phyloP scores from a whole-genome alignment of 2,329 filamentous ascomycete genomes.

The Stagonosporopsis vannaccii region DNA sequence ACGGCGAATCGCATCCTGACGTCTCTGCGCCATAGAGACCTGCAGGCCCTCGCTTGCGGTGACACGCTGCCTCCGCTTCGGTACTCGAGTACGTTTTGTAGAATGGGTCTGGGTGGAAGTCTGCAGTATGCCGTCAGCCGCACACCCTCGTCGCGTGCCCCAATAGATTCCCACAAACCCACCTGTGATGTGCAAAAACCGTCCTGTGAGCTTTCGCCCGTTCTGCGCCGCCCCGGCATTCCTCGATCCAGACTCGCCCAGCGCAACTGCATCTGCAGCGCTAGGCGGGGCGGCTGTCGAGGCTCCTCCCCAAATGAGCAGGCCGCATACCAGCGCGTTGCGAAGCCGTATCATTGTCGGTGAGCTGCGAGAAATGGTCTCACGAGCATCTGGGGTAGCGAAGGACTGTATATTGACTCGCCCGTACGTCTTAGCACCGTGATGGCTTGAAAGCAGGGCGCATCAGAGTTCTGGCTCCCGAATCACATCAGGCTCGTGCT shows the following conservation, averaged over 20 bases:
- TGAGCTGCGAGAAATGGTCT: background rate
- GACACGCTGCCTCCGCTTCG: slow-evolving; percentile 74
- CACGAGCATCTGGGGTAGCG: slow-evolving; percentile 19
- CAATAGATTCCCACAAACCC: slow-evolving; percentile 25
- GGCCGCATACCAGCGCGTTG: slow-evolving; percentile 35
- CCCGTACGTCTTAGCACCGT: slow-evolving; percentile 25
- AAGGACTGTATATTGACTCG: slow-evolving; percentile 24
- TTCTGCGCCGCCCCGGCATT: slow-evolving; percentile 20
- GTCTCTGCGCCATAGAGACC: slow-evolving; percentile 86
- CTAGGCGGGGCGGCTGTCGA: slow-evolving; percentile 40
- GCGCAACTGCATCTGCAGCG: slow-evolving; percentile 17
- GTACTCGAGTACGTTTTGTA: slow-evolving; percentile 83
- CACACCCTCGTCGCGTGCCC: background rate
- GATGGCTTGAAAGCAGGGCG: slow-evolving; percentile 27
- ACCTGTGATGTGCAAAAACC: slow-evolving; percentile 91
- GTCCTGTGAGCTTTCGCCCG: slow-evolving; percentile 59
- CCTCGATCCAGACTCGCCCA: slow-evolving; percentile 20
- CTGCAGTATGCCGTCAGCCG: slow-evolving; percentile 56
- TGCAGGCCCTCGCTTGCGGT: slow-evolving; percentile 77
- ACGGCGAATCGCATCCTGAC: slow-evolving; percentile 86
- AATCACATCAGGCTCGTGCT: slow-evolving; percentile 32
- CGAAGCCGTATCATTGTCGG: slow-evolving; percentile 34
- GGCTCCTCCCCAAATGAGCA: slow-evolving; percentile 34
- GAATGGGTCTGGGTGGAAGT: slow-evolving; percentile 89
- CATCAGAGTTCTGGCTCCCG: slow-evolving; percentile 10